Conservation (phyloP, 768 basidiomycete species). For the Lyophyllum atratum region DNA sequence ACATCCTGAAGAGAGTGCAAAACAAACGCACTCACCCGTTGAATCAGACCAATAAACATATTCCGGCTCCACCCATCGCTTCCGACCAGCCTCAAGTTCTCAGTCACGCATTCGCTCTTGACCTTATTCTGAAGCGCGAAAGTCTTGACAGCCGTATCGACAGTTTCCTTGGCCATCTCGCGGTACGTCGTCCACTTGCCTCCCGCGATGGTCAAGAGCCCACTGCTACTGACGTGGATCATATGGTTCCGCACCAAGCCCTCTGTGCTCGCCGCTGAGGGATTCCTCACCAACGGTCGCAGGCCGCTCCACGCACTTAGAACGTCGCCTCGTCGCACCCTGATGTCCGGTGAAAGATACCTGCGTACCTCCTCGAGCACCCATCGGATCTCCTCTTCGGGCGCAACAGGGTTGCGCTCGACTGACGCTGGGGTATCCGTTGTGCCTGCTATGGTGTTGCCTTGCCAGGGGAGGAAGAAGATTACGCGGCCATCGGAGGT, state of each 20-base stretch:
- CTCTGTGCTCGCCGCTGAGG: constrained; percentile 68
- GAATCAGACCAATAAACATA: constrained; percentile 96
- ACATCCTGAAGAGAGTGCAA: background rate
- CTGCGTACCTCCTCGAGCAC: constrained; percentile 90
- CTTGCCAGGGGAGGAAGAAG: constrained; percentile 99
- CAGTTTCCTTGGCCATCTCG: constrained; percentile 94
- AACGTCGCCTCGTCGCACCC: constrained; percentile 92
- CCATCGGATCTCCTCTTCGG: constrained; percentile 96
- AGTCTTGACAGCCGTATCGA: constrained; percentile 81
- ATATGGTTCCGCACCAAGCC: constrained; percentile 92
- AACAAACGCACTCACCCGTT: constrained; percentile 59
- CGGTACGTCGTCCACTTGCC: constrained; percentile 99
- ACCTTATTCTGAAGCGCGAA: constrained; percentile 64
- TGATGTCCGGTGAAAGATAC: constrained; percentile 91
- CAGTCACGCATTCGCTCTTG: constrained; percentile 73
- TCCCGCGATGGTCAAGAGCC: constrained; percentile 91
- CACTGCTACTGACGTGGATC: constrained; percentile 78
- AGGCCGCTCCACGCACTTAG: constrained; percentile 94
- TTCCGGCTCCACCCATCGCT: constrained; percentile 93
- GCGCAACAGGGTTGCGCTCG: constrained; percentile 71
- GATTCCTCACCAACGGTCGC: constrained; percentile 87
- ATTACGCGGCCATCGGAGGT: constrained; percentile 97
- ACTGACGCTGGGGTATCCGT: constrained; percentile 85
- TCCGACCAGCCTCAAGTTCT: constrained; percentile 80
- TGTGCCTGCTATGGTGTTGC: constrained; percentile 95